Conservation (phyloP, 352 stramenopile genomes). For the Phytophthora nicotianae region DNA sequence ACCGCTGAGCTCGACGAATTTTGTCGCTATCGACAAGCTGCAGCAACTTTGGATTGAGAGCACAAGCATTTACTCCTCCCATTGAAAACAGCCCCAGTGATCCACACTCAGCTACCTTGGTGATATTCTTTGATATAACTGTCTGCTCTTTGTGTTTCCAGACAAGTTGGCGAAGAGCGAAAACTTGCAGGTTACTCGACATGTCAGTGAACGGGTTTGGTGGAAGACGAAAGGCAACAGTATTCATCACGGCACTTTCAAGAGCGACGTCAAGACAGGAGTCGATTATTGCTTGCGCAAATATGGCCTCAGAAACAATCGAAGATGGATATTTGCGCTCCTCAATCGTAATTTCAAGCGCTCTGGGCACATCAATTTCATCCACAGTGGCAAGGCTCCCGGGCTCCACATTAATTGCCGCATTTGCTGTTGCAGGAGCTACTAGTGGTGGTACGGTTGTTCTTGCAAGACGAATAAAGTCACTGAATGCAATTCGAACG, state of each 20-base stretch:
- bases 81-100: conserved; percentile 12
- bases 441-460: background rate
- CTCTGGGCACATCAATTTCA: conserved; percentile 37
- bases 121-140: background rate
- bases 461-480: conserved; percentile 28
- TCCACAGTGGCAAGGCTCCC: background rate
- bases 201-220: conserved; percentile 59
- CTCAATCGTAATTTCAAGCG: conserved; percentile 36
- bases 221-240: conserved; percentile 42
- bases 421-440: conserved; percentile 2
- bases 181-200: conserved; percentile 41
- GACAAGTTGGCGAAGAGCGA: conserved; percentile 42
- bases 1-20: conserved; percentile 25
- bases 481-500: conserved; percentile 16
- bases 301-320: conserved; percentile 48
- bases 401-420: background rate
- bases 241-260: conserved; percentile 58
- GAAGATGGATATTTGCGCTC: conserved; percentile 42
- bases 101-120: background rate
- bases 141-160: conserved; percentile 20
- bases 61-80: conserved; percentile 4
- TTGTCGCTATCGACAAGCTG: conserved; percentile 8
- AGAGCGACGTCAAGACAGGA: conserved; percentile 51
- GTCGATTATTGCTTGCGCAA: conserved; percentile 55
- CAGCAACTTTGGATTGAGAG: conserved; percentile 31